Base-by-base conservation (phyloP, 1,284 basidiomycete genomes). In the Xanthoconium separans region DNA sequence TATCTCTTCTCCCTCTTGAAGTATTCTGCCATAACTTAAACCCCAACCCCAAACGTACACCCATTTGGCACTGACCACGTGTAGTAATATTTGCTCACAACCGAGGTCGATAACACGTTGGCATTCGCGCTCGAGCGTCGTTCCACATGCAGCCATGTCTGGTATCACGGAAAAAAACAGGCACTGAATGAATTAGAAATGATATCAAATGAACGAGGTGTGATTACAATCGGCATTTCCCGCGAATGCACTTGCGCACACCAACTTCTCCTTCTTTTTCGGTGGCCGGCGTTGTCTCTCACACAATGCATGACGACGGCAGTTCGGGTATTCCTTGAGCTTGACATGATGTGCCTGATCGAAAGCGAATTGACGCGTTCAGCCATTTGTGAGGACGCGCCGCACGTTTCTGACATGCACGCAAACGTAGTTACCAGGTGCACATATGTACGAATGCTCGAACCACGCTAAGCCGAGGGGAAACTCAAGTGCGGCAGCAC, bases 1-100 rank as follows among this genome's bases (percentile, higher is more conserved):
- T 64, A 64, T 62, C n/a, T 66, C 33, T 57, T 48, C 39, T 39
- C 43, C 51, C 43, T 31, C 53, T 55, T 53, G 51, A 62, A 47
- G 45, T 44, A 54, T 53, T 53, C 48, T 54, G 53, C 44, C 51
- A 44, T 62, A 51, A 58, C 53, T 54, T 63, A 60, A 41, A 46
- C 40, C 16, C 33, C 24, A n/a, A 40, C 27, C 36, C 31, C 40
- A 45, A 44, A 22, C 37, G 34, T 34, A 37, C 48, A 20, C 34
- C 29, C 37, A 29, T 29, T 48, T 29, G 44, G 40, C 37, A 43
- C 39, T 44, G 30, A 42, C 29, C 44, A 63, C 48, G 34, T 52
- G 58, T 63, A 51, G 44, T 63, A 54, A 51, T 22, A 22, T 44
- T 44, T 42, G 29, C 37, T 47, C 44, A 42, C 47, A 44, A 34